Conservation (phyloP, 495 filamentous ascomycete genomes). For the Lindgomyces ingoldianus region DNA sequence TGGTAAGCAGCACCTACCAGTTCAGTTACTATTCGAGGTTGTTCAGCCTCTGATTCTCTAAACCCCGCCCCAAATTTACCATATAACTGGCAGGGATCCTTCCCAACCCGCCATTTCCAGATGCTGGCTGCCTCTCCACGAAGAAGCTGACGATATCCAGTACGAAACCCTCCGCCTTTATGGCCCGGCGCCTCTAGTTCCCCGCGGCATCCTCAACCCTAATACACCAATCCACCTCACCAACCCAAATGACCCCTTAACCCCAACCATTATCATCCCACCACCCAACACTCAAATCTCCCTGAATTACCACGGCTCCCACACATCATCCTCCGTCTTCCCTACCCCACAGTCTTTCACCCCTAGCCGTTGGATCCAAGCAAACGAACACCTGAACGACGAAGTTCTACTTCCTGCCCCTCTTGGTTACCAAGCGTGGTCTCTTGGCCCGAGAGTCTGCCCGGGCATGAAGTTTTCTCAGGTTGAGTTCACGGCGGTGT, state of each 20-base stretch:
- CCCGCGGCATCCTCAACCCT: background rate
- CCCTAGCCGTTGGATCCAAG: constrained; percentile 29
- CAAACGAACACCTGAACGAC: background rate
- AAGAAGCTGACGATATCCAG: background rate
- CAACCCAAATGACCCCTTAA: background rate
- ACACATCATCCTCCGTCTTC: constrained; percentile 10
- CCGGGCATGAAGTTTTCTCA: constrained; percentile 36
- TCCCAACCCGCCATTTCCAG: background rate
- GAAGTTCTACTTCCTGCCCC: constrained; percentile 12
- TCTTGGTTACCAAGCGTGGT: constrained; percentile 22
- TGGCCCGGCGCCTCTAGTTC: constrained; percentile 16
- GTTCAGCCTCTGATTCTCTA: background rate
- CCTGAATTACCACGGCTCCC: constrained; percentile 18
- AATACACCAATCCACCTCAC: constrained; percentile 15
- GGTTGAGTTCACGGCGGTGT: constrained; percentile 29
- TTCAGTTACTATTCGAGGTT: too few relatives aligned
- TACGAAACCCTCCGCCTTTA: constrained; percentile 36
- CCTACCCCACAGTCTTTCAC: background rate
- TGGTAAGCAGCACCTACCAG: constrained; percentile 1
- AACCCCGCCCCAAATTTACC: background rate
- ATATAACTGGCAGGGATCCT: background rate
- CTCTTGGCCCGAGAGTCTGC: constrained; percentile 25
- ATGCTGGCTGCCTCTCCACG: background rate
- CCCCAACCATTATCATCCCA: constrained; percentile 2
- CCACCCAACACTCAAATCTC: constrained; percentile 3